Base-by-base conservation (phyloP, 441 rosid genomes). In the Croton laevigatus region DNA sequence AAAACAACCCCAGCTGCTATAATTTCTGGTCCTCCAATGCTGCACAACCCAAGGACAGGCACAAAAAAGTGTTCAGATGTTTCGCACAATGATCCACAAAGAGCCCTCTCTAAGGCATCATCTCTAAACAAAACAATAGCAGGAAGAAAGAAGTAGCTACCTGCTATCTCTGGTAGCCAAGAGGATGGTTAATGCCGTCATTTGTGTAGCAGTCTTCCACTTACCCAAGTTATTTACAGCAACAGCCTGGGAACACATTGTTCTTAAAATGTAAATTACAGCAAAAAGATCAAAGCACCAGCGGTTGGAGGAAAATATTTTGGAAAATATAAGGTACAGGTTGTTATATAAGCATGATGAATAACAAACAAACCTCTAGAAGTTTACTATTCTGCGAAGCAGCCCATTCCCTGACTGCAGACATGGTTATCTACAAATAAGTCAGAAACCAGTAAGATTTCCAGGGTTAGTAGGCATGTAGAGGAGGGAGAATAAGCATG, bases 341-440 rank as follows among this genome's bases (percentile, higher is more conserved):
- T 32, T 20, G 48, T 10, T 17, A 62, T 36, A 27, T 44, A 53
- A 65, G 63, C 64, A 69, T 27, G 36, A 27, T 42, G 20, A 8
- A n/a, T 48, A 61, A 54, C 62, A 68, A 67, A 69, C 79, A 70
- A 73, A 92, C 98, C 97, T 90, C 87, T 59, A 85, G 74, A 75
- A 94, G 97, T 79, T 82, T 85, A 60, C 80, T 70, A 68, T 88
- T 84, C 80, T 89, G 97, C 58, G 98, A 94, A 70, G 98, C 98
- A 74, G 98, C 97, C 99, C 99, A 92, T 82, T 92, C 98, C 79
- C 97, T 87, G 58, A 92, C 96, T 0, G 99, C 99, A 27, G 98
- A 90, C 99, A 94, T 92, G 10, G 99, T 92, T 80, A 94, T 94
- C 99, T 94, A 80, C 69, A 74, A 68, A 80, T 3, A 67, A 78